Evolutionary conservation across 164 flowering plant species (phyloP).

Genomic region (Chimonanthus praecox): DNA sequence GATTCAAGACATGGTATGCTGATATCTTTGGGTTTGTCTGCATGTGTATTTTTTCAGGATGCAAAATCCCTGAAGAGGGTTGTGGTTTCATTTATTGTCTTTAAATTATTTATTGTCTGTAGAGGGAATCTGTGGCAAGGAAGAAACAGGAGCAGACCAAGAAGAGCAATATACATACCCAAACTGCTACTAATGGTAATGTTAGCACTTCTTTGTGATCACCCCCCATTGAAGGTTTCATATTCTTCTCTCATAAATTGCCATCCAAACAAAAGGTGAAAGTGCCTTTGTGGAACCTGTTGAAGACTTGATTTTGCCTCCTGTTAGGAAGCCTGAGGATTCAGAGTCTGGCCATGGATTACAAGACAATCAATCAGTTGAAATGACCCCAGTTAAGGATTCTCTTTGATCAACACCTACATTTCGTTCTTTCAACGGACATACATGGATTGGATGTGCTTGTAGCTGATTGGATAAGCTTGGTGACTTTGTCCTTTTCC

Average conservation of each 20-base stretch:
- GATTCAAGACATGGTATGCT: constrained; percentile 54
- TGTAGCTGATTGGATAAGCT: not conserved
- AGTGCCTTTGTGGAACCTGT: constrained; percentile 7
- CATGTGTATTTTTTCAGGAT: not conserved
- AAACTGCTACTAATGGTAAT: constrained; percentile 12
- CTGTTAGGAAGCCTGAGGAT: constrained; percentile 2
- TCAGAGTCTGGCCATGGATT: constrained; percentile 12
- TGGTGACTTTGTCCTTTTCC: not conserved
- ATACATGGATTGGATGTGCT: not conserved
- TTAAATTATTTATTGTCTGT: constrained; percentile 4
- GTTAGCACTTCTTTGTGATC: constrained; percentile 9
- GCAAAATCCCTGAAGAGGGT: not conserved
- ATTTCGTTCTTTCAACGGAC: not conserved
- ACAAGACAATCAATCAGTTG: constrained; percentile 15
- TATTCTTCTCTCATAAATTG: constrained; percentile 24
- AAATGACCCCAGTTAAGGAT: constrained; percentile 41
- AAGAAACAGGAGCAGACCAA: constrained; percentile 47
- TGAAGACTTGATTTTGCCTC: constrained; percentile 11
- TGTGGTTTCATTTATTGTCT: not conserved
- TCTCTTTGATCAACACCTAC: constrained; percentile 1
- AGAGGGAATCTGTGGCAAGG: constrained; percentile 77
- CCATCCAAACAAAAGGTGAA: constrained; percentile 21
- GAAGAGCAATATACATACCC: constrained; percentile 15
- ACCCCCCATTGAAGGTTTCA: constrained; percentile 25
- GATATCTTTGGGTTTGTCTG: not conserved